Percentiles rank a stretch among this genome's conserved stretches.
Conservation (phyloP, 2,329 filamentous ascomycete species). For the Curvularia eragrostidis region DNA sequence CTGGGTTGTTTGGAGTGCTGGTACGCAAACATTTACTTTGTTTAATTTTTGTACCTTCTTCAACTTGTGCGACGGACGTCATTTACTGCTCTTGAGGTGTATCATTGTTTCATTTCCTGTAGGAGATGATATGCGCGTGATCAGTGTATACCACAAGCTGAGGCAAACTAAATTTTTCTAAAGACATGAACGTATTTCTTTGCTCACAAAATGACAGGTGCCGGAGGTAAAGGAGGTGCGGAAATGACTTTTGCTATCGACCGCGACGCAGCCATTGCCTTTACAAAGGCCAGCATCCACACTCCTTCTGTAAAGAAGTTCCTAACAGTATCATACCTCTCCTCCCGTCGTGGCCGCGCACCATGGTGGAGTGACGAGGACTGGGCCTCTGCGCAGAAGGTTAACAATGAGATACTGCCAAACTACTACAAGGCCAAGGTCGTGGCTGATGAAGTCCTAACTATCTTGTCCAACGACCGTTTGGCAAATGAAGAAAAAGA, state of each 20-base stretch:
- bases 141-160: not conserved
- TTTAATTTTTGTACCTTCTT: not conserved
- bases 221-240: constrained; percentile 62
- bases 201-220: constrained; percentile 47
- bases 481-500: constrained; percentile 38
- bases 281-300: constrained; percentile 58
- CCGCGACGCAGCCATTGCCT: constrained; percentile 61
- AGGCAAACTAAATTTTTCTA: not conserved
- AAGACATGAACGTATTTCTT: not conserved
- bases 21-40: constrained; percentile 51
- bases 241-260: constrained; percentile 60
- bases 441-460: constrained; percentile 63
- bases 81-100: not conserved
- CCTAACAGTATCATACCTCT: constrained; percentile 62
- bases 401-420: constrained; percentile 58
- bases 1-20: constrained; percentile 73
- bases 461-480: constrained; percentile 50
- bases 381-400: constrained; percentile 54
- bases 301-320: constrained; percentile 59
- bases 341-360: constrained; percentile 56
- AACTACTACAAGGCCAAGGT: constrained; percentile 62
- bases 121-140: not conserved
- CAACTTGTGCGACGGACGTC: no score
- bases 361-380: constrained; percentile 60
- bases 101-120: no score